A percentile compares a stretch with the other conserved stretches of the same genome.
phyloP scores from a whole-genome alignment of 306 rosid genomes.

The Citrullus colocynthis region DNA sequence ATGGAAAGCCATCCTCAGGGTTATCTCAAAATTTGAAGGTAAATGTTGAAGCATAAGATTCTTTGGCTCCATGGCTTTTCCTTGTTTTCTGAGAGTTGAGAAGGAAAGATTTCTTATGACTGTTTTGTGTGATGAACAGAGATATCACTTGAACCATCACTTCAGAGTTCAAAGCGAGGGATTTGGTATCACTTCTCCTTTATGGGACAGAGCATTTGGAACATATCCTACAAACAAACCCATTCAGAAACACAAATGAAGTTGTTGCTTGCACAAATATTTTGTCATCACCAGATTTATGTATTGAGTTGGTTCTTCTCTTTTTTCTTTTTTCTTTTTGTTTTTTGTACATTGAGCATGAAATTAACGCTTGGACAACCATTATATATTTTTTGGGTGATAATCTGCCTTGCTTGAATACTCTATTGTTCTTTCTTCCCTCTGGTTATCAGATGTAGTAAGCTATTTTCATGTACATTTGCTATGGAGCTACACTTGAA shows the following conservation, averaged over 20 bases:
- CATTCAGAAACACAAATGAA: conserved; percentile 4
- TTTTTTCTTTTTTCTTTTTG: no score
- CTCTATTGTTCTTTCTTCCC: neutral
- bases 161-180: conserved; percentile 17
- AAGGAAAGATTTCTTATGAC: neutral
- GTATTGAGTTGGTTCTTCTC: neutral
- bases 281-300: neutral
- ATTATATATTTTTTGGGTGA: neutral
- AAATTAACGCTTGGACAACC: neutral
- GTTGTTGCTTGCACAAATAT: neutral
- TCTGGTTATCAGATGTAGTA: neutral
- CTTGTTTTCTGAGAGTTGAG: neutral
- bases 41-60: neutral
- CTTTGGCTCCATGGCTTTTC: neutral
- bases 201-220: conserved; percentile 29
- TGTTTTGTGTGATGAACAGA: conserved; percentile 5
- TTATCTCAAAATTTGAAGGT: conserved; percentile 19
- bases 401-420: neutral
- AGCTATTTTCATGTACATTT: neutral
- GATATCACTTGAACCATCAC: conserved; percentile 28
- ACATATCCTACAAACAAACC: conserved; percentile 14
- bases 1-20: conserved; percentile 23
- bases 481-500: neutral
- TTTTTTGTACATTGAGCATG: neutral
- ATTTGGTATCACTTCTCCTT: conserved; percentile 28